phyloP scores from a whole-genome alignment of 257 asterid genomes.

The Solanum chmielewskii region DNA sequence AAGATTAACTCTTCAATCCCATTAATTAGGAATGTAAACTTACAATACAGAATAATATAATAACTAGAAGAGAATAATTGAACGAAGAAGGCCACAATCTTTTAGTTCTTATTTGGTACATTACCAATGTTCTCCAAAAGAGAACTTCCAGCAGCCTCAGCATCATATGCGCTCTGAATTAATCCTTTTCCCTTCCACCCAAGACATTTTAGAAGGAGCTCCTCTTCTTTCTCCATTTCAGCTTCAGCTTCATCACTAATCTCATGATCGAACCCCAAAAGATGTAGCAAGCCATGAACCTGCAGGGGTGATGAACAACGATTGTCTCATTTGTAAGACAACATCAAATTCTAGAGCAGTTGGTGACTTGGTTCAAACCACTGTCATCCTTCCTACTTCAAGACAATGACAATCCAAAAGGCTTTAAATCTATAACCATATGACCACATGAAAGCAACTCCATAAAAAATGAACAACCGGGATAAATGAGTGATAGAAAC shows the following conservation, averaged over 20 bases:
- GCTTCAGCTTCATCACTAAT: constrained; percentile 86
- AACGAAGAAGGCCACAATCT: neutral
- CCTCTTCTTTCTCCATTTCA: constrained; percentile 97
- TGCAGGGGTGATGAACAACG: constrained; percentile 12
- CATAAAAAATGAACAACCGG: neutral
- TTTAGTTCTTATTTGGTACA: constrained; percentile 8
- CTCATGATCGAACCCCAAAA: constrained; percentile 97
- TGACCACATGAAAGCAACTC: neutral
- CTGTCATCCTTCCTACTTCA: neutral
- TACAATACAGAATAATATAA: neutral
- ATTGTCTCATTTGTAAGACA: neutral
- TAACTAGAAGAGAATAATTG: neutral
- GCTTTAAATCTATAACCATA: neutral
- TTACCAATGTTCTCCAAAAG: constrained; percentile 51
- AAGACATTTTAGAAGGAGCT: constrained; percentile 56
- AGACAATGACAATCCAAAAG: neutral
- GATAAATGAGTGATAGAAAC: neutral
- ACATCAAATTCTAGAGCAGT: neutral
- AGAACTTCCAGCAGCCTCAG: constrained; percentile 36
- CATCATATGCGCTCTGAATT: constrained; percentile 66
- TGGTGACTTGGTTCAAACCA: neutral
- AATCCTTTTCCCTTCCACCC: constrained; percentile 98
- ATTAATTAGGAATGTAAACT: constrained; percentile 14
- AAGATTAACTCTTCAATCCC: constrained; percentile 42
- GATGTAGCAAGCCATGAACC: constrained; percentile 98